Conservation (phyloP, 177 flowering plant species). For the Vitis hybrid region DNA sequence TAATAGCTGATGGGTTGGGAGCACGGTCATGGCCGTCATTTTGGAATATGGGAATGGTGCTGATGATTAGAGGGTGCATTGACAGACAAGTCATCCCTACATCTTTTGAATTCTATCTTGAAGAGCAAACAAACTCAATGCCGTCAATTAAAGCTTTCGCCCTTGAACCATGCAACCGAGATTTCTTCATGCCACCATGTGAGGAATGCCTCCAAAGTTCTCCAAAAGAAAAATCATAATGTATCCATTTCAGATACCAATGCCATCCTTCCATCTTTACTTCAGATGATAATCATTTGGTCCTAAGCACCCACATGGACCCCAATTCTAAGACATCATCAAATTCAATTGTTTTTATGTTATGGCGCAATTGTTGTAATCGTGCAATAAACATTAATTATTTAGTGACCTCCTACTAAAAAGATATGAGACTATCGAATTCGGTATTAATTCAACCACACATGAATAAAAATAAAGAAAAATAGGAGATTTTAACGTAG, state of each 20-base stretch:
- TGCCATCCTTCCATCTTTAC: not conserved
- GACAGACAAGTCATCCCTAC: constrained; percentile 3
- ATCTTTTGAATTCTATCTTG: not conserved
- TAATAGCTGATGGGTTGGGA: too few relatives aligned
- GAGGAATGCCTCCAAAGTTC: not conserved
- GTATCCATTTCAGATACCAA: not conserved
- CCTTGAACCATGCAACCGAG: not conserved
- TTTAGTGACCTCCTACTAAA: too few relatives aligned
- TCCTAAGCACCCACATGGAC: too few relatives aligned
- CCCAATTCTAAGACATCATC: too few relatives aligned
- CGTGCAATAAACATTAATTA: too few relatives aligned
- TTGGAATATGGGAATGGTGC: constrained; percentile 1
- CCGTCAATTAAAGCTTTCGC: not conserved
- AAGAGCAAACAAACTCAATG: constrained; percentile 5
- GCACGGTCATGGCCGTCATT: constrained; percentile 8
- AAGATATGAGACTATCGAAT: too few relatives aligned
- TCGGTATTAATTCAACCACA: too few relatives aligned
- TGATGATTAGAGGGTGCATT: constrained; percentile 3
- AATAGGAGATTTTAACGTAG: too few relatives aligned
- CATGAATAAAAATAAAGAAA: too few relatives aligned
- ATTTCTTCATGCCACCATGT: not conserved
- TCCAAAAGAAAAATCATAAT: not conserved
- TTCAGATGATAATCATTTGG: too few relatives aligned
- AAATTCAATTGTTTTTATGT: too few relatives aligned
- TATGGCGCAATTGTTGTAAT: too few relatives aligned